A percentile compares a stretch with the other conserved stretches of the same genome.
These are phyloP conservation scores for Dictyostelium citrinum DNA, from an alignment of 78 protist genomes.

Conservation along the genomic window DNA sequence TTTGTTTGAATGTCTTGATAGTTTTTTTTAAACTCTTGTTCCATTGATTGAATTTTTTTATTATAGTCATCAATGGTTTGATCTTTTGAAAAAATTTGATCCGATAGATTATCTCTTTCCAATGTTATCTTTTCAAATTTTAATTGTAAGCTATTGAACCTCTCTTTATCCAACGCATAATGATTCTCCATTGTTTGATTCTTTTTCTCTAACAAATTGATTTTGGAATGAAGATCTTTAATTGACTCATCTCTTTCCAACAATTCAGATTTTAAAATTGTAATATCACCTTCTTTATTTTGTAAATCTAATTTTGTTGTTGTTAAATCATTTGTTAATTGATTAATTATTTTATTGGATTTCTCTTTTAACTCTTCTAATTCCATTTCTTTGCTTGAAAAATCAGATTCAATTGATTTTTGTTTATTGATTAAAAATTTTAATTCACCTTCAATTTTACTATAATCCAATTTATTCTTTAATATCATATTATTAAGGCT, in stretches of 20 bases:
- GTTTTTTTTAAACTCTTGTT: background rate
- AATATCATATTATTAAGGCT: background rate
- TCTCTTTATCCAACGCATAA: background rate
- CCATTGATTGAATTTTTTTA: background rate
- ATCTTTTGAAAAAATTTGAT: background rate
- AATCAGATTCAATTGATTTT: background rate
- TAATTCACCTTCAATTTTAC: background rate
- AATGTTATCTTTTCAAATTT: background rate
- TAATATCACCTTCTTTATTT: background rate
- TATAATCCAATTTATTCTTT: background rate
- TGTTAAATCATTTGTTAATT: background rate
- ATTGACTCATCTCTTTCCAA: background rate
- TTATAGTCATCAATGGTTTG: background rate
- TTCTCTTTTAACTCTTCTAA: background rate
- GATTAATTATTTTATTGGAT: background rate
- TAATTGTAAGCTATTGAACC: background rate
- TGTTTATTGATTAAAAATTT: background rate
- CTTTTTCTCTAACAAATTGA: background rate
- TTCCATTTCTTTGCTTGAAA: background rate
- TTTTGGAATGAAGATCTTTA: background rate
- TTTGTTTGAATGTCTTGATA: background rate
- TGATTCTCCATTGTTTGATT: background rate
- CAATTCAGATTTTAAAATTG: background rate
- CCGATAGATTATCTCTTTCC: background rate
- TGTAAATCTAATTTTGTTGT: background rate